A percentile compares a stretch with the other conserved stretches of the same genome.
Evolutionary conservation across 1,284 basidiomycete species (phyloP).

Genomic region (Cryptococcus sp.): DNA sequence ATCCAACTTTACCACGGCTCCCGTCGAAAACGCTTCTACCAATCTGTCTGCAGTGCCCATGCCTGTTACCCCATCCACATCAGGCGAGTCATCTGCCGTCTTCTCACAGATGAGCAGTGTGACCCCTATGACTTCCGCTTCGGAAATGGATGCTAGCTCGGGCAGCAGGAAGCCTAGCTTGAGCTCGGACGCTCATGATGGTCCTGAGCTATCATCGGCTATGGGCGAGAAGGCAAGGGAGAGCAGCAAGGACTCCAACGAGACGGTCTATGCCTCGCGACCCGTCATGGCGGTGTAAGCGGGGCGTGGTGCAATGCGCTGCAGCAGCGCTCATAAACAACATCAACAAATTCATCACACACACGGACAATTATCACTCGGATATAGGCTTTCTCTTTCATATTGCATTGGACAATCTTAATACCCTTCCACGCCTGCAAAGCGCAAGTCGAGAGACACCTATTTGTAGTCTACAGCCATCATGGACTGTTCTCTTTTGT

Average conservation of each 20-base stretch:
- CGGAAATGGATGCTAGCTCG: conserved; percentile 9
- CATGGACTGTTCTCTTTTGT: too few relatives aligned
- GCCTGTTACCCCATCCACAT: conserved; percentile 20
- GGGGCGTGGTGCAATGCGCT: too few relatives aligned
- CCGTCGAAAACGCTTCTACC: background rate
- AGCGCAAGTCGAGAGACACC: too few relatives aligned
- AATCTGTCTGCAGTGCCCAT: background rate
- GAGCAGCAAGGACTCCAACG: conserved; percentile 20
- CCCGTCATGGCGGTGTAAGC: conserved; percentile 4
- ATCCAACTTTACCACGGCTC: background rate
- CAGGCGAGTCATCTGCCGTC: conserved; percentile 15
- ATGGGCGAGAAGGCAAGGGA: conserved; percentile 4
- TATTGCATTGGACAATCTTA: too few relatives aligned
- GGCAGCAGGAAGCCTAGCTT: conserved; percentile 1
- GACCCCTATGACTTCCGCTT: conserved; percentile 20
- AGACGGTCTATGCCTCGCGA: conserved; percentile 18
- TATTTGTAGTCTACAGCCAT: too few relatives aligned
- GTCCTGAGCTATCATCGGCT: background rate
- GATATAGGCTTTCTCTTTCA: too few relatives aligned
- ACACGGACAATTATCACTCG: too few relatives aligned
- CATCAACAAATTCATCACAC: too few relatives aligned
- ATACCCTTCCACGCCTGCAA: too few relatives aligned
- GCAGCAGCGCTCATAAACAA: too few relatives aligned
- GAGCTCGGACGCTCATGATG: background rate
- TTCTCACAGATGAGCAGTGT: conserved; percentile 16